phyloP scores from a whole-genome alignment of 192 early-diverging fungal genomes.

The Spinellus fusiger region DNA sequence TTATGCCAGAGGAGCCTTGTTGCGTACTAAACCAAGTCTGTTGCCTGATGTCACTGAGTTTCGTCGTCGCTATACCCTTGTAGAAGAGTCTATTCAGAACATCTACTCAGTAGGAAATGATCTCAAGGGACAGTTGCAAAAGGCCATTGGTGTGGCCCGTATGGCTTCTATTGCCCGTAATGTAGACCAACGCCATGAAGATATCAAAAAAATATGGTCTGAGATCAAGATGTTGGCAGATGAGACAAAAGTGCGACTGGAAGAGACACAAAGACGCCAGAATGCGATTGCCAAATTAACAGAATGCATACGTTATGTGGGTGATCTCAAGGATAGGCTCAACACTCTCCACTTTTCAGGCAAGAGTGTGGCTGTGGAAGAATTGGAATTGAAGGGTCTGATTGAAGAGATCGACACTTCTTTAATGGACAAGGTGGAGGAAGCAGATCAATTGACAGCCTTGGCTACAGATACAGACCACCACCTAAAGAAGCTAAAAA shows the following conservation, averaged over 20 bases:
- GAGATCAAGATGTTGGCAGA: slow-evolving; percentile 11
- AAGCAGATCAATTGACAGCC: slow-evolving; percentile 4
- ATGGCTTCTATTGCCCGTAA: slow-evolving; percentile 2
- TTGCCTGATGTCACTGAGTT: slow-evolving; percentile 12
- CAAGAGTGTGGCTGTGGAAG: slow-evolving; percentile 23
- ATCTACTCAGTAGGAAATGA: slow-evolving; percentile 5
- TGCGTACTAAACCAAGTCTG: neutral
- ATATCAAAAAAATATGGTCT: slow-evolving; percentile 4
- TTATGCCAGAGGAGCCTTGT: neutral
- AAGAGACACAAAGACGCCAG: slow-evolving; percentile 7
- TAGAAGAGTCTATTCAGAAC: slow-evolving; percentile 1
- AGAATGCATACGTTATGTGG: slow-evolving; percentile 19
- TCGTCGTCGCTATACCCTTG: neutral
- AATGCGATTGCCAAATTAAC: slow-evolving; percentile 14
- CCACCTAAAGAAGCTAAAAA: slow-evolving; percentile 19
- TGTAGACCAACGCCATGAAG: slow-evolving; percentile 11
- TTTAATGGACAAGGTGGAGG: slow-evolving; percentile 6
- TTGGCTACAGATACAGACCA: slow-evolving; percentile 2
- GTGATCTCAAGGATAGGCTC: slow-evolving; percentile 17
- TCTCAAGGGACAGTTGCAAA: slow-evolving; percentile 12
- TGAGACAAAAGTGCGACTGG: slow-evolving; percentile 10
- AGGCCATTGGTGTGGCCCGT: slow-evolving; percentile 6
- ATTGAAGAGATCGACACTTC: slow-evolving; percentile 15
- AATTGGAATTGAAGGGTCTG: slow-evolving; percentile 19
- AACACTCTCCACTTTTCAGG: slow-evolving; percentile 22